Base-by-base conservation (phyloP, 2,329 filamentous ascomycete species). In the Fusarium sarcochroum region DNA sequence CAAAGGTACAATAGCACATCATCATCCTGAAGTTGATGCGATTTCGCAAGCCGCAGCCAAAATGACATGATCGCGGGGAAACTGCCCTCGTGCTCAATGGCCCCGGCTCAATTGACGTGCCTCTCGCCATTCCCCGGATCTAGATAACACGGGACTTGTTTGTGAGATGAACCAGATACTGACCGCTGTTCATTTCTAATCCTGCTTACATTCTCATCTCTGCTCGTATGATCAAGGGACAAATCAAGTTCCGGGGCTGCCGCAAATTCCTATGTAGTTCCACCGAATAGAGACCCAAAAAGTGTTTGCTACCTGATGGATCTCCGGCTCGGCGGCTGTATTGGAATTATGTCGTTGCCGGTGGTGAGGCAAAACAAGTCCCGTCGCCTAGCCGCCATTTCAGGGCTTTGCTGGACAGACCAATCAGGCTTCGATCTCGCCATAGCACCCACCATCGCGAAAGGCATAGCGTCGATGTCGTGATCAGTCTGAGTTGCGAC, bases 391-490 rank as follows among this genome's bases (percentile, higher is more conserved):
- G 64, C 59, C 67, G 63, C 64, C 68, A 70, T 46, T 68, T 66
- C 69, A 64, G 69, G 64, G 63, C 63, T 57, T 59, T 52, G 54
- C 35, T 50, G 50, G 42, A 46, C 44, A 55, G 60, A 48, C 80
- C 80, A 83, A 81, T 82, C 76, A 80, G 63, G 50, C 58, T 57
- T 51, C 68, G 66, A 56, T 58, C 35, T 56, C 61, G 59, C 32
- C 62, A 57, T 59, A 63, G 68, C 60, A 62, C 50, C 58, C 66
- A 73, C 71, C 76, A 80, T 82, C 80, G 80, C 81, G 81, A 83
- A 81, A 81, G 82, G 77, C 66, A 79, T 84, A 83, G 82, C 82
- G 82, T 80, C 78, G 82, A 84, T 84, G 83, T 84, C 82, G 83
- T 84, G 82, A 84, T 84, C 79, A 76, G 72, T 79, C 76, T 75